These are phyloP conservation scores for Trapa bicornis DNA, from an alignment of 345 rosid species.

Conservation along the genomic window DNA sequence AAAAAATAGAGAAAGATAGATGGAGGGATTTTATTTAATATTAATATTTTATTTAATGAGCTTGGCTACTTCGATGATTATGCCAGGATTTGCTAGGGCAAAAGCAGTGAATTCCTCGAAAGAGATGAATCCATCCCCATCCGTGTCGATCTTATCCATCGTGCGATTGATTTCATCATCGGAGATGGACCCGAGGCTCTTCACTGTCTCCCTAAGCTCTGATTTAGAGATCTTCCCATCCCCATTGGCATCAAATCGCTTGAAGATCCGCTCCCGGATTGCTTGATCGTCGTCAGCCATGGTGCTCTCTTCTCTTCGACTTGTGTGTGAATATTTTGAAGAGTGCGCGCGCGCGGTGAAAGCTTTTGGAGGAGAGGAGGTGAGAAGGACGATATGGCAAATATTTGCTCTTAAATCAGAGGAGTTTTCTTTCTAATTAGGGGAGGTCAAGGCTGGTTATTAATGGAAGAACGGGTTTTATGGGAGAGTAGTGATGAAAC, in stretches of 20 bases:
- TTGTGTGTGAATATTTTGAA: too few species aligned
- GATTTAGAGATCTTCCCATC: conserved; percentile 70
- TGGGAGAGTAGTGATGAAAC: background rate
- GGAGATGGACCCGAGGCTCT: conserved; percentile 51
- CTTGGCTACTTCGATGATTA: conserved; percentile 83
- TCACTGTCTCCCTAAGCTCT: conserved; percentile 68
- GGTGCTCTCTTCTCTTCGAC: background rate
- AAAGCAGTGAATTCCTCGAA: conserved; percentile 52
- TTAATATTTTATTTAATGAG: conserved; percentile 26
- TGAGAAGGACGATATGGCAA: background rate
- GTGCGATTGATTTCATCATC: conserved; percentile 51
- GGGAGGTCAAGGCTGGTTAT: background rate
- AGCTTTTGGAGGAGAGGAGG: background rate
- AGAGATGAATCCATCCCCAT: conserved; percentile 82
- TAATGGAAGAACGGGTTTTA: background rate
- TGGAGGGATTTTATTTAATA: background rate
- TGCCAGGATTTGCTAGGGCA: conserved; percentile 62
- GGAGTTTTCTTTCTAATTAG: background rate
- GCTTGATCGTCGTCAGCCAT: conserved; percentile 51
- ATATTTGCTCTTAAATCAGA: background rate
- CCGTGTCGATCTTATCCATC: conserved; percentile 89
- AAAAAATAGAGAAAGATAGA: background rate
- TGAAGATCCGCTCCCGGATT: conserved; percentile 57
- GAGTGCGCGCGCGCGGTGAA: background rate
- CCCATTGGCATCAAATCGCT: conserved; percentile 65